Evolutionary conservation across 345 rosid species (phyloP), one percentile per base, ranked within the genome.

Genomic region (Eucalyptus erythrocorys): DNA sequence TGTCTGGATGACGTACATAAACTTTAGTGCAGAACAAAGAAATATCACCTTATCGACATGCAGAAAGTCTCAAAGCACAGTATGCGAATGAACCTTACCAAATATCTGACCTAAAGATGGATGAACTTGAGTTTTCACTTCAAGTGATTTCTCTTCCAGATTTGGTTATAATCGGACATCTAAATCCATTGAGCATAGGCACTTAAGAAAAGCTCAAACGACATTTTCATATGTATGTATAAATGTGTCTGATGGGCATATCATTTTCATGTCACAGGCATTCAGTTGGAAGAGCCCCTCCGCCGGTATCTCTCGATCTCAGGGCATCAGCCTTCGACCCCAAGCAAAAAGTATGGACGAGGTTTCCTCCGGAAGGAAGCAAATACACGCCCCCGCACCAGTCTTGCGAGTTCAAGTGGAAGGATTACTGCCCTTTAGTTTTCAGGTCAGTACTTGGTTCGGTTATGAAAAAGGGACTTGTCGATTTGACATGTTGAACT

Each of bases 391-490:
- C 99, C 26, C 99, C 99, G 16, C 99, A 97, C 90, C 95, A 93
- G 86, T 95, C 99, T 49, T 88, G 87, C 86, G 99, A 97, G 81
- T 97, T 97, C 89, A 97, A 90, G 91, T 96, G 99, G 99, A 97
- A 97, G 92, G 99, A 97, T 88, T 97, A 97, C 86, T 96, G 99
- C 89, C 99, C 99, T n/a, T 91, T 96, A 86, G 99, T 97, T 89
- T 97, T 97, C 95, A 95, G 99, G 99, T 97, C 37, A 88, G 89
- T 40, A 89, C 79, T 24, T 71, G 49, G 87, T 17, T 13, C 21
- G 6, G 48, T 11, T 21, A 21, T 37, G 84, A 21, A 42, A 76
- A 37, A 40, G 21, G 26, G 47, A 76, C 3, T 42, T 76, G 84
- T 76, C 16, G 24, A 21, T 76, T 21, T 40, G 84, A 76, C 84